Evolutionary conservation across 2,329 filamentous ascomycete genomes (phyloP), one percentile per base, ranked within the genome.

Genomic region (Chaetomiaceae sp.): DNA sequence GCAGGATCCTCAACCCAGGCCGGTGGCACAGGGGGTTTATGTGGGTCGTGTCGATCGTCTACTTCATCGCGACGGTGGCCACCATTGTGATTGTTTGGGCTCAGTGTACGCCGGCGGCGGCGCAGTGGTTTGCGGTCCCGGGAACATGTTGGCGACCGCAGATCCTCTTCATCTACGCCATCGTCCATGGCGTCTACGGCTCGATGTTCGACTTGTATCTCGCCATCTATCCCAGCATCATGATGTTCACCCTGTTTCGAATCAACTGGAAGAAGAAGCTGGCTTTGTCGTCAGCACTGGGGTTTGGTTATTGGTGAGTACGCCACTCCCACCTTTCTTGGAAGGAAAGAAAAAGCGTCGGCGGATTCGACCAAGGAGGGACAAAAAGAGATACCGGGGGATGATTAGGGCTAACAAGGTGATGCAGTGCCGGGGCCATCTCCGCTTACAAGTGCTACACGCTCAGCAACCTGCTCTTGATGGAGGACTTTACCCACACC

Each of bases 291-390:
- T 17, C 33, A 3, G 44, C 44, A 8, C 21, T 46, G 21, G 44
- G 44, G 3, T 46, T 46, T 30, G 44, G 44, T 4, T 21, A 25
- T 27, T 46, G 44, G 44, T 46, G 38, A 42, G 23, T 25, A 13
- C 20, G n/a, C n/a, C n/a, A n/a, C n/a, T n/a, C n/a, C n/a, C n/a
- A n/a, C n/a, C n/a, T n/a, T n/a, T n/a, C 10, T n/a, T 33, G 30
- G 7, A n/a, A 33, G 30, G 30, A n/a, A n/a, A n/a, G n/a, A n/a
- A n/a, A n/a, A n/a, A n/a, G n/a, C n/a, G n/a, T n/a, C n/a, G n/a
- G n/a, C n/a, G n/a, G n/a, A n/a, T n/a, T n/a, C n/a, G n/a, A n/a
- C n/a, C n/a, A n/a, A n/a, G n/a, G n/a, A n/a, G n/a, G n/a, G n/a
- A n/a, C n/a, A n/a, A n/a, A 12, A 12, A 27, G 25, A 12, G 25